Percentiles rank a stretch among this genome's conserved stretches.
Evolutionary conservation across 805 yeast species (phyloP).

Genomic region (Osmozyma mogii): DNA sequence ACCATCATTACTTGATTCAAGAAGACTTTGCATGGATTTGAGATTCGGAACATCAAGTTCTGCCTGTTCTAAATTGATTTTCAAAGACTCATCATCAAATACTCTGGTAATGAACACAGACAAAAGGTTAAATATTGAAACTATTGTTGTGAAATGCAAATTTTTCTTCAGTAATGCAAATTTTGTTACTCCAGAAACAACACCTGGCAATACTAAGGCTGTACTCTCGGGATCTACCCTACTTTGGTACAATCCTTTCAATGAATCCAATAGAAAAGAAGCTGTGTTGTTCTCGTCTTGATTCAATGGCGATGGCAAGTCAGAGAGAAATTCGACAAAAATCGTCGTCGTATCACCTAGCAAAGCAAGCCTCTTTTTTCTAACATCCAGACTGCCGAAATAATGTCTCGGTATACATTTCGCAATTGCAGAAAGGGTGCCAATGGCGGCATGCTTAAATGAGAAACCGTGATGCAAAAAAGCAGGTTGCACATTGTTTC

Average conservation of each 20-base stretch:
- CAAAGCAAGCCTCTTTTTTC: conserved; percentile 14
- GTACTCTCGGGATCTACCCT: conserved; percentile 23
- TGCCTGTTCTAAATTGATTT: too few species aligned
- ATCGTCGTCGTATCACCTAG: conserved; percentile 24
- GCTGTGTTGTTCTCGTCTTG: conserved; percentile 13
- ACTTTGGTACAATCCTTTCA: conserved; percentile 9
- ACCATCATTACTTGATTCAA: too few species aligned
- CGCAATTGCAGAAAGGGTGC: conserved; percentile 11
- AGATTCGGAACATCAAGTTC: too few species aligned
- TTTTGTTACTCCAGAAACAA: conserved; percentile 24
- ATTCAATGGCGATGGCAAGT: conserved; percentile 4
- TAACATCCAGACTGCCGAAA: conserved; percentile 7
- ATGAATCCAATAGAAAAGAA: conserved; percentile 7
- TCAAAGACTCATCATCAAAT: conserved; percentile 20
- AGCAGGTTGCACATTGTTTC: conserved; percentile 1
- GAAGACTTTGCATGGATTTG: too few species aligned
- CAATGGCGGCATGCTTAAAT: conserved; percentile 12
- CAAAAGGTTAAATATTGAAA: conserved; percentile 16
- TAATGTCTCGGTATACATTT: conserved; percentile 14
- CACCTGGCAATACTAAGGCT: conserved; percentile 34
- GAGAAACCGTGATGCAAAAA: conserved; percentile 6
- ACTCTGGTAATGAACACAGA: conserved; percentile 17
- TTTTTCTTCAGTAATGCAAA: conserved; percentile 16
- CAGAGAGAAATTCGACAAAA: conserved; percentile 14
- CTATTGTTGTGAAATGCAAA: conserved; percentile 17